A percentile compares a stretch with the other conserved stretches of the same genome.
These are phyloP conservation scores for Rostrohypoxylon terebratum DNA, from an alignment of 495 filamentous ascomycete species.

Conservation along the genomic window DNA sequence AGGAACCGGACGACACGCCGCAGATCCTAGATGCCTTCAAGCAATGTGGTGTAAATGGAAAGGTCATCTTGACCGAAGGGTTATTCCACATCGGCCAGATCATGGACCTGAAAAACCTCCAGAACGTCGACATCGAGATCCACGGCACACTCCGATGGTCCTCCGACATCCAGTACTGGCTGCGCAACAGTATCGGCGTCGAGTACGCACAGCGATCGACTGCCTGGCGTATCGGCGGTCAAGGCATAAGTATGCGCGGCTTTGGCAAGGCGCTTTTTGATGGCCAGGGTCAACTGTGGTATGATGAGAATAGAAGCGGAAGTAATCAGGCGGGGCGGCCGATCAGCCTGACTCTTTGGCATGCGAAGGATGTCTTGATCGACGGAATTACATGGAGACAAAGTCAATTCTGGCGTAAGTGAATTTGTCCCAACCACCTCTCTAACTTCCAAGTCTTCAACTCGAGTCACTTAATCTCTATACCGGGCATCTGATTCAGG, in stretches of 20 bases:
- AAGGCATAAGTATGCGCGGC: slow-evolving; percentile 52
- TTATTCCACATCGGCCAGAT: slow-evolving; percentile 58
- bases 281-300: slow-evolving; percentile 60
- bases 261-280: slow-evolving; percentile 57
- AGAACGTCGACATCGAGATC: slow-evolving; percentile 57
- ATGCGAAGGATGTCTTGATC: slow-evolving; percentile 54
- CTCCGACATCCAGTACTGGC: slow-evolving; percentile 56
- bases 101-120: slow-evolving; percentile 56
- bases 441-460: not conserved
- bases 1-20: slow-evolving; percentile 55
- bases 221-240: slow-evolving; percentile 57
- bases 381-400: slow-evolving; percentile 58
- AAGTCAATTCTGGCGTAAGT: slow-evolving; percentile 57
- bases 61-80: slow-evolving; percentile 54
- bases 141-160: slow-evolving; percentile 55
- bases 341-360: slow-evolving; percentile 56
- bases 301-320: slow-evolving; percentile 52
- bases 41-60: slow-evolving; percentile 52
- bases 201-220: slow-evolving; percentile 55
- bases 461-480: not conserved
- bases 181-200: slow-evolving; percentile 50
- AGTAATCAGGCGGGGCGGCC: slow-evolving; percentile 55
- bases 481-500: not conserved
- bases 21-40: slow-evolving; percentile 59
- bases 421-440: not conserved